Evolutionary conservation across 2,329 filamentous ascomycete genomes (phyloP).

Genomic region (Calonectria pseudoreteaudii): DNA sequence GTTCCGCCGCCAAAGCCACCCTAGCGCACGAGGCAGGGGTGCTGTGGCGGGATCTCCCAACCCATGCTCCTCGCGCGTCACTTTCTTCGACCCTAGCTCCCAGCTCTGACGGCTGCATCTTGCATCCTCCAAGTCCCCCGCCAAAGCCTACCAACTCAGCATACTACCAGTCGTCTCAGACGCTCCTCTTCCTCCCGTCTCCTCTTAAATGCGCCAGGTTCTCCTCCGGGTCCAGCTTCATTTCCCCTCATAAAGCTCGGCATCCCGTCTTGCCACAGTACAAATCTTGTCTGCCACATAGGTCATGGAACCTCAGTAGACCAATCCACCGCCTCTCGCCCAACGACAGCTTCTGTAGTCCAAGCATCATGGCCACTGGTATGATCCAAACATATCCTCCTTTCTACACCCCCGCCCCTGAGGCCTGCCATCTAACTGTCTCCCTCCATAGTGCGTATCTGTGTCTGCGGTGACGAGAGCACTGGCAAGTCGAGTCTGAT

Average conservation of each 20-base stretch:
- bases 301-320: slow-evolving; percentile 37
- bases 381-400: slow-evolving; percentile 19
- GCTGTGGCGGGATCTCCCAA: slow-evolving; percentile 30
- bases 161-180: slow-evolving; percentile 7
- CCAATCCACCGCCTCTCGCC: slow-evolving; percentile 22
- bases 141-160: slow-evolving; percentile 11
- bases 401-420: neutral
- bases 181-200: slow-evolving; percentile 14
- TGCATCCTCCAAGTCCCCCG: slow-evolving; percentile 16
- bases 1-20: neutral
- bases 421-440: slow-evolving; percentile 32
- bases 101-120: slow-evolving; percentile 28
- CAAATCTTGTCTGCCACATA: slow-evolving; percentile 22
- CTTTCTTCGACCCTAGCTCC: slow-evolving; percentile 33
- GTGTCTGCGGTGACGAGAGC: slow-evolving; percentile 95
- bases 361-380: slow-evolving; percentile 42
- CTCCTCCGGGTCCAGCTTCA: neutral
- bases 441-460: slow-evolving; percentile 77
- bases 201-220: slow-evolving; percentile 13
- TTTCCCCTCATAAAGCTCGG: neutral
- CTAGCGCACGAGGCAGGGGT: neutral
- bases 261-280: slow-evolving; percentile 1
- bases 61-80: slow-evolving; percentile 38
- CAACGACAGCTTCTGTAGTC: slow-evolving; percentile 5
- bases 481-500: slow-evolving; percentile 96